Conservation (phyloP, 1,284 basidiomycete species). For the Cryptococcus sp. region DNA sequence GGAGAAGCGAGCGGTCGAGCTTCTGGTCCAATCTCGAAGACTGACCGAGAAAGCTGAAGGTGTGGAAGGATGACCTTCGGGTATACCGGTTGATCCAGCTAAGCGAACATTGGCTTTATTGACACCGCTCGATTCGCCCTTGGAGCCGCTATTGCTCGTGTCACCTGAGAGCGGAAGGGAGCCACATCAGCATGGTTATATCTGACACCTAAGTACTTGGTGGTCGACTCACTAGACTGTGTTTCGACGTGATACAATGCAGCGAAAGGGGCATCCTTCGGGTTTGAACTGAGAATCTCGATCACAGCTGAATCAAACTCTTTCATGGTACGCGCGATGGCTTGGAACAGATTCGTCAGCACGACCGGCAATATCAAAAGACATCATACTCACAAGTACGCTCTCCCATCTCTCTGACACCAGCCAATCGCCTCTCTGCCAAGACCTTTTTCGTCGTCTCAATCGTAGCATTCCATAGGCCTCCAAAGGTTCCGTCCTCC, state of each 20-base stretch:
- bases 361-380: not conserved
- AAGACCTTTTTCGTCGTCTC: constrained; percentile 43
- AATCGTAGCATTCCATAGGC: constrained; percentile 46
- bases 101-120: constrained; percentile 22
- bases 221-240: constrained; percentile 11
- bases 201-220: not conserved
- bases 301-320: constrained; percentile 46
- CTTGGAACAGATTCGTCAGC: constrained; percentile 8
- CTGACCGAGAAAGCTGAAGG: constrained; percentile 17
- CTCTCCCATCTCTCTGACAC: constrained; percentile 46
- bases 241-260: constrained; percentile 44
- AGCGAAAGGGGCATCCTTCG: constrained; percentile 46
- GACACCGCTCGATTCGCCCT: constrained; percentile 2
- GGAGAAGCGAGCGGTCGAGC: constrained; percentile 15
- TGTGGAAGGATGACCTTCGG: constrained; percentile 38
- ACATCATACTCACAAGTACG: constrained; percentile 33
- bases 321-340: constrained; percentile 35
- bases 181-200: not conserved
- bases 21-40: constrained; percentile 10
- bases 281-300: constrained; percentile 35
- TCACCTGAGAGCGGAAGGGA: not conserved
- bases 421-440: constrained; percentile 30
- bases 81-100: constrained; percentile 45
- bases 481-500: constrained; percentile 39
- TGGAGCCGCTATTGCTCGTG: constrained; percentile 5